Conservation (phyloP, 352 stramenopile species). For the Phytophthora parvispora region DNA sequence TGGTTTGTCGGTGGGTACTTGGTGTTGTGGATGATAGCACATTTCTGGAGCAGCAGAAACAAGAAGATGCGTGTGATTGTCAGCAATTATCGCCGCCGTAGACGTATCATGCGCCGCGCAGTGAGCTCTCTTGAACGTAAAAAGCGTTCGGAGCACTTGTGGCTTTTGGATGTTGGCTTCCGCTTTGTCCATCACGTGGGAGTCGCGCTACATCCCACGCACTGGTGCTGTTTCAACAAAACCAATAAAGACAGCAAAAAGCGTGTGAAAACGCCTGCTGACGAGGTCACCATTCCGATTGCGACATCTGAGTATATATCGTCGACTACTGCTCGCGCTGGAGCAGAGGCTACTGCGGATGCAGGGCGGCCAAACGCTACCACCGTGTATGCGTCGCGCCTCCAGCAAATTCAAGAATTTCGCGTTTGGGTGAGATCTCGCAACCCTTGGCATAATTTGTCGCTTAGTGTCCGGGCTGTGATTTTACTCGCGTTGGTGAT, state of each 20-base stretch:
- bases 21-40: conserved; percentile 71
- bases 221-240: conserved; percentile 38
- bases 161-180: conserved; percentile 82
- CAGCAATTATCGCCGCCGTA: conserved; percentile 77
- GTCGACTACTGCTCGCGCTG: conserved; percentile 7
- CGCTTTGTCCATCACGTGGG: conserved; percentile 74
- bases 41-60: conserved; percentile 88
- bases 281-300: conserved; percentile 43
- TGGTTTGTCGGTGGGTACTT: conserved; percentile 71
- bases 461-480: conserved; percentile 48
- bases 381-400: conserved; percentile 29
- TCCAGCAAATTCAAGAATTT: conserved; percentile 56
- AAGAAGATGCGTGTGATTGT: conserved; percentile 80
- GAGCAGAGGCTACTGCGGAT: conserved; percentile 8
- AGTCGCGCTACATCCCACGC: conserved; percentile 53
- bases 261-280: conserved; percentile 18
- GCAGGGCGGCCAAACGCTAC: conserved; percentile 12
- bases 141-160: conserved; percentile 74
- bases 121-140: conserved; percentile 62
- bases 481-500: conserved; percentile 70
- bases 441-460: conserved; percentile 71
- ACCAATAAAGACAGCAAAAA: conserved; percentile 27
- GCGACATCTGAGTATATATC: conserved; percentile 13
- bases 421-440: conserved; percentile 38
- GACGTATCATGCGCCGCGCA: conserved; percentile 62